Percentiles rank a stretch among this genome's conserved stretches.
Evolutionary conservation across 495 filamentous ascomycete species (phyloP).

Genomic region (Talaromyces trachyspermus): DNA sequence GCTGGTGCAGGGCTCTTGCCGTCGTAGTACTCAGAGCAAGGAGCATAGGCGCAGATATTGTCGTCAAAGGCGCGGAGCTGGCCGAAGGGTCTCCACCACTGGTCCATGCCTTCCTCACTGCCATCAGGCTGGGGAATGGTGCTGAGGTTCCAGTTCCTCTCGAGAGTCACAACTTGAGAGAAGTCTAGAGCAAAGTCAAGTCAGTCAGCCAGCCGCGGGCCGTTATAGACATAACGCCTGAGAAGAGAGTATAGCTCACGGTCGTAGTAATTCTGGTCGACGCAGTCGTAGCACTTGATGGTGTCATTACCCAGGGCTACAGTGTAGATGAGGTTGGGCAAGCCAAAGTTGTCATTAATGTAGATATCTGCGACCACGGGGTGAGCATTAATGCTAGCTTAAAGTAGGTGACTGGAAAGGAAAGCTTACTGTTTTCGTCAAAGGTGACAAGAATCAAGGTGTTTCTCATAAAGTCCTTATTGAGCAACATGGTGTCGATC

Average conservation of each 20-base stretch:
- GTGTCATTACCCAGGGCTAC: conserved; percentile 9
- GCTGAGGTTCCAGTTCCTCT: conserved; percentile 12
- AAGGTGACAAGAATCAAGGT: conserved; percentile 38
- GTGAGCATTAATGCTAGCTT: no score
- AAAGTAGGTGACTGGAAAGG: neutral
- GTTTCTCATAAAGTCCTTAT: conserved; percentile 33
- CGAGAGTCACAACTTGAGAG: conserved; percentile 8
- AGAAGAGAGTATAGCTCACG: neutral
- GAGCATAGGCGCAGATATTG: neutral
- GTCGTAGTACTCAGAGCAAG: conserved; percentile 2
- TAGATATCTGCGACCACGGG: conserved; percentile 27
- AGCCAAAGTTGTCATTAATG: conserved; percentile 17
- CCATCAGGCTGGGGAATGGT: conserved; percentile 10
- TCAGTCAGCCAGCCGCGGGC: neutral
- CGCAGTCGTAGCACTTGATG: conserved; percentile 9
- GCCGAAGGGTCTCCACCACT: conserved; percentile 12
- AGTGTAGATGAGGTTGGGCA: conserved; percentile 9
- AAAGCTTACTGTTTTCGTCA: conserved; percentile 25
- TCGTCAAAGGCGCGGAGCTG: neutral
- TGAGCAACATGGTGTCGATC: conserved; percentile 26
- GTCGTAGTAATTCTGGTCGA: conserved; percentile 11
- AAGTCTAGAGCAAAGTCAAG: conserved; percentile 6
- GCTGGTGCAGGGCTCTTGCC: conserved; percentile 1
- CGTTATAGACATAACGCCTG: no score
- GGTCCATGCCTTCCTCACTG: conserved; percentile 13